Base-by-base conservation (phyloP, 495 filamentous ascomycete species). In the Aspergillus nanangensis region DNA sequence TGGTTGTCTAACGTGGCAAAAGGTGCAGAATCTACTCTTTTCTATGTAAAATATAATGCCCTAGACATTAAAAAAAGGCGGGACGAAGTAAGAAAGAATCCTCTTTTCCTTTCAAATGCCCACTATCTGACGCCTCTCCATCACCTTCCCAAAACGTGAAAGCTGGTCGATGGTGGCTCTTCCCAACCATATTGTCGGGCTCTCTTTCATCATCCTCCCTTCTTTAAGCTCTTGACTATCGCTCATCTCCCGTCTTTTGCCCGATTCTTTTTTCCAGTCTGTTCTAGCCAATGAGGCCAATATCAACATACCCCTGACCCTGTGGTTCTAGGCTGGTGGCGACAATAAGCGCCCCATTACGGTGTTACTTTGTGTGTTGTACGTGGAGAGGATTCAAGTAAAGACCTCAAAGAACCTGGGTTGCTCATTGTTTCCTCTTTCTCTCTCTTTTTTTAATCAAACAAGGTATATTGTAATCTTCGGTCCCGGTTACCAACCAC, bases 1-100 rank as follows among this genome's bases (percentile, higher is more conserved):
- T 50, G 51, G 42, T 40, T 53, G 55, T 48, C 45, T 36, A 51
- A 45, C 41, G 55, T 57, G 55, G 55, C 55, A 45, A 57, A 38
- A 23, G 20, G n/a, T n/a, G n/a, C n/a, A n/a, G n/a, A n/a, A n/a
- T n/a, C n/a, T n/a, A n/a, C n/a, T n/a, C n/a, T n/a, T n/a, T n/a
- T n/a, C n/a, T n/a, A n/a, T n/a, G n/a, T n/a, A n/a, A n/a, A n/a
- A n/a, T n/a, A n/a, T n/a, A n/a, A n/a, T n/a, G n/a, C n/a, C n/a
- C n/a, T n/a, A n/a, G n/a, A n/a, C n/a, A n/a, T n/a, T n/a, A n/a
- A n/a, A n/a, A n/a, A n/a, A n/a, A n/a, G n/a, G n/a, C n/a, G n/a
- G n/a, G n/a, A n/a, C n/a, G n/a, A n/a, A n/a, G n/a, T n/a, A n/a
- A n/a, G n/a, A n/a, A n/a, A n/a, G n/a, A n/a, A n/a, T n/a, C n/a